These are phyloP conservation scores for Neurospora sp. DNA, from an alignment of 2,329 filamentous ascomycete genomes.

Conservation along the genomic window DNA sequence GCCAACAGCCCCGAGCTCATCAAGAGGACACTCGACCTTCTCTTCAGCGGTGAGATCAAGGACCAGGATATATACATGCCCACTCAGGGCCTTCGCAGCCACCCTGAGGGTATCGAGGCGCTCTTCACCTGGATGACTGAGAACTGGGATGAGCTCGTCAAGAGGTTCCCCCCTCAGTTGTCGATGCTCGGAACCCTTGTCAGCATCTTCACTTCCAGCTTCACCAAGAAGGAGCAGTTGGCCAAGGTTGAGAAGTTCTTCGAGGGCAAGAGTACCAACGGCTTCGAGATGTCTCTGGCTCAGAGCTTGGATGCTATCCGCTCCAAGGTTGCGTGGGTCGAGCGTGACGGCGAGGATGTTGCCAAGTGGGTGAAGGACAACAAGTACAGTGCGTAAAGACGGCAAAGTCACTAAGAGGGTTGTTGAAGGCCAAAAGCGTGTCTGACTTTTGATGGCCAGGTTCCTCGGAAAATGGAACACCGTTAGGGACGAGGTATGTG, in stretches of 20 bases:
- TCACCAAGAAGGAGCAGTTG: conserved; percentile 68
- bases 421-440: neutral
- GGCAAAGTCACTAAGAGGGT: neutral
- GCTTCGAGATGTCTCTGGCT: conserved; percentile 80
- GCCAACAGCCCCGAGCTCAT: conserved; percentile 71
- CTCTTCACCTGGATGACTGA: conserved; percentile 75
- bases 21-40: conserved; percentile 64
- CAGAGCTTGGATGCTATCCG: conserved; percentile 78
- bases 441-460: conserved; percentile 10
- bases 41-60: conserved; percentile 74
- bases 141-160: conserved; percentile 78
- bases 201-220: conserved; percentile 69
- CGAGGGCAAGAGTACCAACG: conserved; percentile 64
- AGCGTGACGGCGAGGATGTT: conserved; percentile 68
- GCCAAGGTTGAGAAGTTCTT: conserved; percentile 75
- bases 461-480: neutral
- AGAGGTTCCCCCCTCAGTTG: conserved; percentile 75
- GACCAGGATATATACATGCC: conserved; percentile 93
- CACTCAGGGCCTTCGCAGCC: conserved; percentile 65
- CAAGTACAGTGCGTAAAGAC: conserved; percentile 21
- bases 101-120: conserved; percentile 67
- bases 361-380: conserved; percentile 26
- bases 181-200: conserved; percentile 81
- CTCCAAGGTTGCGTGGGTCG: conserved; percentile 75
- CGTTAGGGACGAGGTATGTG: neutral